Evolutionary conservation across 2,329 filamentous ascomycete genomes (phyloP), one percentile per base, ranked within the genome.

Genomic region (Pestalotiopsis sp.): DNA sequence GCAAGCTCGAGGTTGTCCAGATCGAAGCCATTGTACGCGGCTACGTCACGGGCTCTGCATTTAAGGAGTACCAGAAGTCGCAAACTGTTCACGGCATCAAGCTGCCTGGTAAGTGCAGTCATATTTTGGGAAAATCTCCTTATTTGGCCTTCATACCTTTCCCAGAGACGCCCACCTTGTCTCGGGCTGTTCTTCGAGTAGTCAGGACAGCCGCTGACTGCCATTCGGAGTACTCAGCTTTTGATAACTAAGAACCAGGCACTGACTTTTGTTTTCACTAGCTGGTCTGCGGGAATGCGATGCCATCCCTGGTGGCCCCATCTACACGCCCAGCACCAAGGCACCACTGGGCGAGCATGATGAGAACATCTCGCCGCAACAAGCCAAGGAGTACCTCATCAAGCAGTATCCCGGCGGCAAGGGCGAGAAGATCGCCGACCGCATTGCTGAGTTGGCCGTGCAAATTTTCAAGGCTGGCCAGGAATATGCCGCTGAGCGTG

Each of bases 41-140:
- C 72, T 97, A 97, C 82, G 89, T 97, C 77, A 94, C 94, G 5
- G 94, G 94, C 57, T 92, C 89, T 59, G 94, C 92, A 0, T 97
- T 93, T 91, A 85, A 85, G 52, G 94, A 97, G 82, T 86, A 96
- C 82, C 82, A 88, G 76, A 85, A 86, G 71, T 84, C 81, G 22
- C 92, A 92, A 65, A 97, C 93, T 1, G 91, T 97, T 17, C 93
- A 97, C 80, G 93, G 93, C 24, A 90, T 94, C 72, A 76, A 85
- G 17, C 84, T 94, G 71, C 87, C 91, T 1, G 79, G 83, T 3
- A 35, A 58, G 56, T 22, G 11, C 2, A 17, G 24, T 17, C 5
- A 26, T n/a, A 26, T 58, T 14, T 58, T 14, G 14, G n/a, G n/a
- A 20, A 57, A 5, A 22, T 57, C 17, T 20, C 9, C n/a, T 20